A percentile compares a stretch with the other conserved stretches of the same genome.
These are phyloP conservation scores for Diplosphaera chodatii DNA, from an alignment of 139 green algal genomes.

Conservation along the genomic window DNA sequence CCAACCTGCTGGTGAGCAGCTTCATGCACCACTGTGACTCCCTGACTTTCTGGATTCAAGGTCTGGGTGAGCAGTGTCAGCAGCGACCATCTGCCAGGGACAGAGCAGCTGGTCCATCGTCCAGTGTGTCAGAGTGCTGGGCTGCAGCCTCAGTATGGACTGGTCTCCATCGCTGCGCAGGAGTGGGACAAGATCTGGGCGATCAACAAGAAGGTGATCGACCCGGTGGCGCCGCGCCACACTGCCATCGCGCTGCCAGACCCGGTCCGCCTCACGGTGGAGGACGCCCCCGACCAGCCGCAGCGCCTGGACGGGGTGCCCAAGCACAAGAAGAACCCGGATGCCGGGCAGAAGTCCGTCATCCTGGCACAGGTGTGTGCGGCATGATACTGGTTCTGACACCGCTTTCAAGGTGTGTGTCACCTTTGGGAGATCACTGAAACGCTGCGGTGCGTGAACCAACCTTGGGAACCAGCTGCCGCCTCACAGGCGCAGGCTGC, in stretches of 20 bases:
- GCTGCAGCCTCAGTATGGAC: not conserved
- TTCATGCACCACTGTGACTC: not conserved
- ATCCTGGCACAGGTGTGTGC: not conserved
- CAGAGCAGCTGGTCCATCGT: too few relatives aligned
- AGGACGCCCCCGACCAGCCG: slow-evolving; percentile 46
- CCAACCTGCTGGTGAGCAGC: slow-evolving; percentile 54
- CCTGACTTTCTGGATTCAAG: not conserved
- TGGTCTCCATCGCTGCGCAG: too few relatives aligned
- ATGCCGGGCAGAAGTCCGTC: slow-evolving; percentile 69
- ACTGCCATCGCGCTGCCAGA: slow-evolving; percentile 62
- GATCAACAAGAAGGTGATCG: slow-evolving; percentile 92
- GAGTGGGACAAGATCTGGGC: slow-evolving; percentile 99
- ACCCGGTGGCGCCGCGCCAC: slow-evolving; percentile 71
- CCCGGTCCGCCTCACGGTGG: slow-evolving; percentile 52
- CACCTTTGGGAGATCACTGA: too few relatives aligned
- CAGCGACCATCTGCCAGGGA: too few relatives aligned
- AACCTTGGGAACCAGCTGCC: too few relatives aligned
- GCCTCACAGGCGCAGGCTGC: too few relatives aligned
- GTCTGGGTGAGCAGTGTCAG: too few relatives aligned
- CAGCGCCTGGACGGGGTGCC: slow-evolving; percentile 51
- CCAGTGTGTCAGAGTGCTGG: not conserved
- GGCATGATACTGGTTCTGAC: too few relatives aligned
- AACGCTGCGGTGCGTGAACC: too few relatives aligned
- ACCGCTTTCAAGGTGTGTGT: not conserved
- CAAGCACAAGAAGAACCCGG: slow-evolving; percentile 88